These are phyloP conservation scores for Hippophae rhamnoides DNA, from an alignment of 306 rosid genomes.

Conservation along the genomic window DNA sequence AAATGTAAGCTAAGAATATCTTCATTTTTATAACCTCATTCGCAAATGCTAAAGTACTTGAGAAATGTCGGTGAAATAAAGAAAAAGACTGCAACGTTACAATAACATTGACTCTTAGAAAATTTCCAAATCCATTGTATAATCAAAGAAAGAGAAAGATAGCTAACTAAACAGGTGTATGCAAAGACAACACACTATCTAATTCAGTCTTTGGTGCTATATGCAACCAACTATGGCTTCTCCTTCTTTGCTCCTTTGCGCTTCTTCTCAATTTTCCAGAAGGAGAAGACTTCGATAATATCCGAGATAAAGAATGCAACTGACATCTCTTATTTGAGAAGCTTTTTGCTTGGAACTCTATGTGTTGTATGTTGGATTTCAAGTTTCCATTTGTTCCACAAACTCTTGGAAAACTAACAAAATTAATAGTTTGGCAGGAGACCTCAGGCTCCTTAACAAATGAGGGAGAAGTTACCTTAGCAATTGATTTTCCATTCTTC, in stretches of 20 bases:
- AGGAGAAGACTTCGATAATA: conserved; percentile 13
- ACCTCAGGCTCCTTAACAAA: conserved; percentile 5
- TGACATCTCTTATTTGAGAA: conserved; percentile 19
- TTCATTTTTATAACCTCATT: no score
- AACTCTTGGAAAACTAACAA: conserved; percentile 42
- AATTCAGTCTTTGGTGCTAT: conserved; percentile 42
- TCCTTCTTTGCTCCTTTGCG: conserved; percentile 15
- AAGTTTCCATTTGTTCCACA: conserved; percentile 30
- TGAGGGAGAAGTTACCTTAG: conserved; percentile 14
- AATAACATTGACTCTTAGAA: no score
- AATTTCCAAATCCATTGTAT: no score
- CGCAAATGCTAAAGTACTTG: no score
- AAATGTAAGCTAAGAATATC: no score
- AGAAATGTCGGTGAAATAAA: no score
- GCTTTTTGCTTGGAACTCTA: conserved; percentile 30
- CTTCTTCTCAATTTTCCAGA: conserved; percentile 19
- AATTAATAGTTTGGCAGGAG: conserved; percentile 20
- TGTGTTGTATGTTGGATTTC: conserved; percentile 30
- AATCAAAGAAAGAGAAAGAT: no score
- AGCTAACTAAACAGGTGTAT: conserved; percentile 27
- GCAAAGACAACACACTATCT: conserved; percentile 60
- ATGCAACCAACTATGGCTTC: conserved; percentile 36
- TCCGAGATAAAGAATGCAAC: conserved; percentile 22
- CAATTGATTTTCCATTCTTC: conserved; percentile 36
- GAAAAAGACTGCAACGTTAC: no score